These are phyloP conservation scores for Solanum microdontum DNA, from an alignment of 257 asterid genomes.

Conservation along the genomic window DNA sequence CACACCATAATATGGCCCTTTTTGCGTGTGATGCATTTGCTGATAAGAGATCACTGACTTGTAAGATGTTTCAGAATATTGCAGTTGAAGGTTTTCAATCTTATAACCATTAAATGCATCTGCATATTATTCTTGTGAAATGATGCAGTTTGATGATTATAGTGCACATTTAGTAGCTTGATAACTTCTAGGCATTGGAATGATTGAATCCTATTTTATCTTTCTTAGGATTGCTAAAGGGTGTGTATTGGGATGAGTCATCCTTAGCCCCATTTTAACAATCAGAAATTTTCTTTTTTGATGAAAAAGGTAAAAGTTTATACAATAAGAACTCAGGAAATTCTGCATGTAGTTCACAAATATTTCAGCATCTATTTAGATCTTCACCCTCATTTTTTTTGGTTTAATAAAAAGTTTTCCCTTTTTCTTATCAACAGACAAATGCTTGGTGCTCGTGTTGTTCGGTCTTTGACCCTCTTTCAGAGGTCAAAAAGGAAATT, in stretches of 20 bases:
- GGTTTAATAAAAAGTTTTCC: neutral
- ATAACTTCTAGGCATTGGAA: neutral
- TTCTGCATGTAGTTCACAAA: neutral
- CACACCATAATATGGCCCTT: neutral
- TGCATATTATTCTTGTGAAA: neutral
- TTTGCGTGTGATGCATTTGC: neutral
- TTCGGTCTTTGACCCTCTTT: slow-evolving; percentile 31
- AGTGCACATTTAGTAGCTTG: neutral
- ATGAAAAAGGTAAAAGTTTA: neutral
- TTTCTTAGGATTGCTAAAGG: neutral
- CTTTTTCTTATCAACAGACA: slow-evolving; percentile 34
- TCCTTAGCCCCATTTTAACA: neutral
- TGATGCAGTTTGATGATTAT: neutral
- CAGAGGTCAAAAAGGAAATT: slow-evolving; percentile 32
- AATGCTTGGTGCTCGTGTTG: slow-evolving; percentile 42
- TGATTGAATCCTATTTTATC: neutral
- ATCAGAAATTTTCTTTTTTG: neutral
- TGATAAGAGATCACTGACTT: neutral
- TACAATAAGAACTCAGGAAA: neutral
- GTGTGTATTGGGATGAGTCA: neutral
- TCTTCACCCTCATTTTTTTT: neutral
- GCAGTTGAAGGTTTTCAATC: neutral
- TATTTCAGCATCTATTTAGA: neutral
- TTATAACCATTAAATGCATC: neutral
- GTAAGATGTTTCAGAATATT: neutral